Evolutionary conservation across 495 filamentous ascomycete species (phyloP).

Genomic region (Podospora anserina): DNA sequence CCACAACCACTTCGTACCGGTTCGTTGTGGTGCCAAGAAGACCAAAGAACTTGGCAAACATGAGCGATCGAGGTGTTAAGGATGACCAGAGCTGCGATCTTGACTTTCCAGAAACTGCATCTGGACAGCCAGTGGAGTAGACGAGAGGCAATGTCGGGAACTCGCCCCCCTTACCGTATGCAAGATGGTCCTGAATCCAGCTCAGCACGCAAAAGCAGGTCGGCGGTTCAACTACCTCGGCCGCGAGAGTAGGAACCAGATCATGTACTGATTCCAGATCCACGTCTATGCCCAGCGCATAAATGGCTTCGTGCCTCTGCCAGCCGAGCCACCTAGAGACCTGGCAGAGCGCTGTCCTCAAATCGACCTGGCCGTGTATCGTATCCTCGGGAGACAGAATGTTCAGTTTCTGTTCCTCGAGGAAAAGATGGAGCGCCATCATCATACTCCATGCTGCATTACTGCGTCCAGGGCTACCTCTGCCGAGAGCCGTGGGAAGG

Average conservation of each 20-base stretch:
- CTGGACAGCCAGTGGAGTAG: conserved; percentile 19
- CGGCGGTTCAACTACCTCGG: conserved; percentile 55
- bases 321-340: conserved; percentile 83
- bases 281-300: conserved; percentile 60
- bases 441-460: conserved; percentile 65
- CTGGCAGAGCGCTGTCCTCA: conserved; percentile 73
- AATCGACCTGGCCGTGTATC: conserved; percentile 48
- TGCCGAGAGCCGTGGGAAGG: conserved; percentile 58
- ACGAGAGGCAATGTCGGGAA: conserved; percentile 63
- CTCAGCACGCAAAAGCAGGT: conserved; percentile 59
- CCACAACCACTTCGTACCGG: conserved; percentile 52
- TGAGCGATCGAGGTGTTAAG: conserved; percentile 58
- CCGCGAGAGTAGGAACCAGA: conserved; percentile 15
- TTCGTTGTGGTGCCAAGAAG: conserved; percentile 36
- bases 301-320: conserved; percentile 68
- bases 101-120: conserved; percentile 9
- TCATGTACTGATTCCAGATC: conserved; percentile 16
- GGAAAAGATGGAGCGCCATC: conserved; percentile 74
- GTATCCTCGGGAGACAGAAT: conserved; percentile 57
- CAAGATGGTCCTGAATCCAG: conserved; percentile 66
- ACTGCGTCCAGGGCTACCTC: conserved; percentile 52
- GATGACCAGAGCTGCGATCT: conserved; percentile 26
- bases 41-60: conserved; percentile 58
- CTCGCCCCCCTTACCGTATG: conserved; percentile 39
- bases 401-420: conserved; percentile 86